Evolutionary conservation across 192 early-diverging fungal genomes (phyloP).

Genomic region (Helicostylum pulchrum): DNA sequence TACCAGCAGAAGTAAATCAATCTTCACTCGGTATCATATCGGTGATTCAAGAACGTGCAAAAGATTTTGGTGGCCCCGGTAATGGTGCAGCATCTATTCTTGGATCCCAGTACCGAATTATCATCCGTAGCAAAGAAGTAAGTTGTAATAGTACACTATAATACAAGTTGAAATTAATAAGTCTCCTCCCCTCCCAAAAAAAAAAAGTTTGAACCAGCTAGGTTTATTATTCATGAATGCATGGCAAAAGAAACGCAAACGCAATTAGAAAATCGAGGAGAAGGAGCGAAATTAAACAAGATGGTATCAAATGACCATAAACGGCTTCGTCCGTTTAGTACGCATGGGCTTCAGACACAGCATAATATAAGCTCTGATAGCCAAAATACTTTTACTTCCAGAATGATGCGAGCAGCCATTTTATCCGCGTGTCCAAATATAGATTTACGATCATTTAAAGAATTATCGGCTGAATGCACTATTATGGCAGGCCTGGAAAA

Average conservation of each 20-base stretch:
- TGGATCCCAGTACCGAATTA: slow-evolving; percentile 30
- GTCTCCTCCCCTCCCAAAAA: too few species aligned
- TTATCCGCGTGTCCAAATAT: slow-evolving; percentile 10
- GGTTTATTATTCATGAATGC: slow-evolving; percentile 25
- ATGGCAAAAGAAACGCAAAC: slow-evolving; percentile 18
- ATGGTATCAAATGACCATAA: background rate
- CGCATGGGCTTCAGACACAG: background rate
- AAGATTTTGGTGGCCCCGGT: slow-evolving; percentile 19
- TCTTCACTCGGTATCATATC: slow-evolving; percentile 12
- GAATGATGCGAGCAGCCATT: slow-evolving; percentile 7
- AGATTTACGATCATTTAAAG: slow-evolving; percentile 12
- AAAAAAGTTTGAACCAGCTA: background rate
- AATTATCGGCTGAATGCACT: slow-evolving; percentile 12
- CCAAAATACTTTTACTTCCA: background rate
- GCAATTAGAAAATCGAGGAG: background rate
- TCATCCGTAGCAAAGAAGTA: slow-evolving; percentile 34
- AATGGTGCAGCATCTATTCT: slow-evolving; percentile 17
- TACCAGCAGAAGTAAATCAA: background rate
- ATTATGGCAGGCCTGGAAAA: slow-evolving; percentile 10
- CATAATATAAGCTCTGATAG: background rate
- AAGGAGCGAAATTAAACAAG: background rate
- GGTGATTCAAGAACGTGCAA: slow-evolving; percentile 16
- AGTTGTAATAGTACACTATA: background rate
- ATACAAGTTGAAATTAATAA: background rate
- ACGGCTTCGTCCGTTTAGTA: background rate